Percentiles rank a stretch among this genome's conserved stretches.
Conservation (phyloP, 257 asterid genomes). For the Capsicum rhomboideum region DNA sequence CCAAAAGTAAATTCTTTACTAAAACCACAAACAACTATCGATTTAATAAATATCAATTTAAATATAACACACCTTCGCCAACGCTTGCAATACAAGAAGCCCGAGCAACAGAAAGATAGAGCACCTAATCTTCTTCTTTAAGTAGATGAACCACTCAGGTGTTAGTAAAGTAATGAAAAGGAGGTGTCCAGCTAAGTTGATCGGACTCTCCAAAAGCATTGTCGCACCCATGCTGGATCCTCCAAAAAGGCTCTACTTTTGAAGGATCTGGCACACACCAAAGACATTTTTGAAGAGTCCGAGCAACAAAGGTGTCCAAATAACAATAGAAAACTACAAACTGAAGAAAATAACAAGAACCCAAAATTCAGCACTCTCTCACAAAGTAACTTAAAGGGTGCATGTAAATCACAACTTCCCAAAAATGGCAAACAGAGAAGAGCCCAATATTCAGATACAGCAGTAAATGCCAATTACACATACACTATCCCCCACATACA, state of each 20-base stretch:
- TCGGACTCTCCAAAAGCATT: no score
- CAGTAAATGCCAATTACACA: background rate
- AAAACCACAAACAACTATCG: background rate
- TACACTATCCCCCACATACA: no score
- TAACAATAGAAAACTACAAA: conserved; percentile 7
- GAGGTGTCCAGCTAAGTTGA: background rate
- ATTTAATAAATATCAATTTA: background rate
- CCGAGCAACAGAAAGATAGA: background rate
- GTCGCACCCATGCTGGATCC: no score
- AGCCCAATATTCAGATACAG: background rate
- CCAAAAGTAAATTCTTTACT: background rate
- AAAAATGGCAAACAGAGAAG: background rate
- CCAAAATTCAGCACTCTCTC: conserved; percentile 22
- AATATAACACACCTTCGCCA: background rate
- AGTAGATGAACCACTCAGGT: background rate
- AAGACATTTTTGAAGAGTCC: no score
- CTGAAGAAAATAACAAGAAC: conserved; percentile 13
- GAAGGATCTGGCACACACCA: no score
- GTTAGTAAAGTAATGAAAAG: background rate
- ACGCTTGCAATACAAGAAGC: background rate
- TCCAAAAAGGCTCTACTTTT: no score
- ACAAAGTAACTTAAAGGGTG: conserved; percentile 15
- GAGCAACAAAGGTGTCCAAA: background rate
- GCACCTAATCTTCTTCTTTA: background rate
- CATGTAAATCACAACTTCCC: conserved; percentile 30